Conservation (phyloP, 2,329 filamentous ascomycete species). For the Geoglossum cookeanum region DNA sequence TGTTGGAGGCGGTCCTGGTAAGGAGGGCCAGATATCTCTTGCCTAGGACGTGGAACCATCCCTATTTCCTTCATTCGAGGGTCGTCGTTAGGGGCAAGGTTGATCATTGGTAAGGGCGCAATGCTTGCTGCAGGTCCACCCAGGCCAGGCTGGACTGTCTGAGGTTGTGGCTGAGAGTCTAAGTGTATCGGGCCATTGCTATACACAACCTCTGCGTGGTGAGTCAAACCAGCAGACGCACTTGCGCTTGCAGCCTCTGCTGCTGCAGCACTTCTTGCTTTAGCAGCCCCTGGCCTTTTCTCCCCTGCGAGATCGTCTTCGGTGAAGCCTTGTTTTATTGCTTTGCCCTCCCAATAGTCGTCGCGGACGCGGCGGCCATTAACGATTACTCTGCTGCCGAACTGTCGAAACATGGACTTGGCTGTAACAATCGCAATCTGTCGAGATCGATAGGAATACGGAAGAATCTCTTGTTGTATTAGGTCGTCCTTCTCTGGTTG, state of each 20-base stretch:
- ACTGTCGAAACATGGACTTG: slow-evolving; percentile 95
- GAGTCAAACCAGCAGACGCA: slow-evolving; percentile 32
- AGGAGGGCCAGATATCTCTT: slow-evolving; percentile 70
- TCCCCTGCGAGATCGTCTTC: slow-evolving; percentile 91
- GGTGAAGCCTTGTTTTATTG: slow-evolving; percentile 91
- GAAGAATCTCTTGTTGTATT: slow-evolving; percentile 83
- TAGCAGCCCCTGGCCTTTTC: slow-evolving; percentile 81
- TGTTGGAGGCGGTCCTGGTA: slow-evolving; percentile 77
- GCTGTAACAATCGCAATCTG: slow-evolving; percentile 98
- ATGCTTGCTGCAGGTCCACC: slow-evolving; percentile 44
- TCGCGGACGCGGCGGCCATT: slow-evolving; percentile 82
- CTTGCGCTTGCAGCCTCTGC: slow-evolving; percentile 10
- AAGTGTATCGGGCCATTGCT: slow-evolving; percentile 51
- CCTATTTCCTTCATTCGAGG: slow-evolving; percentile 64
- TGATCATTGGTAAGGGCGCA: slow-evolving; percentile 67
- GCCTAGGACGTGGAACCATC: slow-evolving; percentile 64
- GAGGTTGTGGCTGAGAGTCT: slow-evolving; percentile 46
- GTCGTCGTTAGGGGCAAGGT: slow-evolving; percentile 59
- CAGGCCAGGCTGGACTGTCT: slow-evolving; percentile 54
- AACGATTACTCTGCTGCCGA: slow-evolving; percentile 82
- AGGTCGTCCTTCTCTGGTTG: slow-evolving; percentile 93
- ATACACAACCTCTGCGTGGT: slow-evolving; percentile 77
- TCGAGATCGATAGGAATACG: slow-evolving; percentile 93
- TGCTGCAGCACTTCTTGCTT: slow-evolving; percentile 64
- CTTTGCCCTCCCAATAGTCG: slow-evolving; percentile 98